Conservation (phyloP, 192 early-diverging fungal species). For the Pilobolus umbonatus region DNA sequence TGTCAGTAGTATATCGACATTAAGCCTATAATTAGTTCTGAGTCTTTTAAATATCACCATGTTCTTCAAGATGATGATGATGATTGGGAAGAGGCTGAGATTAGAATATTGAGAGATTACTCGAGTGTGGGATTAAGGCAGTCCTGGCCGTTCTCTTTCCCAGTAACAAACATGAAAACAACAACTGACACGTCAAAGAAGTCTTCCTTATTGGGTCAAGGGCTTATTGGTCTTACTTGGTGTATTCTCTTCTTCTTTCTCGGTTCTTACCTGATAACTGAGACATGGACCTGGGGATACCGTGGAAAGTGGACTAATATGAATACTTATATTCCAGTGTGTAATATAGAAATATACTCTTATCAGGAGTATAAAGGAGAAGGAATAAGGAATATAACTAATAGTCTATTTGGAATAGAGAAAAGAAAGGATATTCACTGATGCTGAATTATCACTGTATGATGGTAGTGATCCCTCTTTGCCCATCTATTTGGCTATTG, state of each 20-base stretch:
- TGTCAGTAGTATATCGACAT: no score
- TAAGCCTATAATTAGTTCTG: no score
- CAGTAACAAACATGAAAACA: no score
- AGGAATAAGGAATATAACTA: no score
- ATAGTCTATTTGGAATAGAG: no score
- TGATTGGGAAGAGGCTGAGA: no score
- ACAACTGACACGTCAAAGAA: not conserved
- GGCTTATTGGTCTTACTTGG: constrained; percentile 18
- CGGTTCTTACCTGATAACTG: constrained; percentile 66
- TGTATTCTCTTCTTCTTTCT: constrained; percentile 39
- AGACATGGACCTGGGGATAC: constrained; percentile 73
- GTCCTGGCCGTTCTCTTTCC: no score
- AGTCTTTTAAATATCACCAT: no score
- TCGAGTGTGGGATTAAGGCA: no score
- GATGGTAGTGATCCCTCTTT: constrained; percentile 78
- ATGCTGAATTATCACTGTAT: constrained; percentile 71
- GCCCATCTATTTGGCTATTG: constrained; percentile 87
- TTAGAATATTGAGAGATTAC: no score
- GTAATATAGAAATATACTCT: constrained; percentile 4
- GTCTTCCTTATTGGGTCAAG: constrained; percentile 3
- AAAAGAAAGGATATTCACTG: constrained; percentile 62
- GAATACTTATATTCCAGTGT: constrained; percentile 64
- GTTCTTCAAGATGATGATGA: no score
- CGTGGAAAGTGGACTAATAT: constrained; percentile 66
- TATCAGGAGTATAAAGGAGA: no score